Evolutionary conservation across 202 grass and related monocot genomes (phyloP), one percentile per base, ranked within the genome.

Genomic region (Tripidium arundinaceum): DNA sequence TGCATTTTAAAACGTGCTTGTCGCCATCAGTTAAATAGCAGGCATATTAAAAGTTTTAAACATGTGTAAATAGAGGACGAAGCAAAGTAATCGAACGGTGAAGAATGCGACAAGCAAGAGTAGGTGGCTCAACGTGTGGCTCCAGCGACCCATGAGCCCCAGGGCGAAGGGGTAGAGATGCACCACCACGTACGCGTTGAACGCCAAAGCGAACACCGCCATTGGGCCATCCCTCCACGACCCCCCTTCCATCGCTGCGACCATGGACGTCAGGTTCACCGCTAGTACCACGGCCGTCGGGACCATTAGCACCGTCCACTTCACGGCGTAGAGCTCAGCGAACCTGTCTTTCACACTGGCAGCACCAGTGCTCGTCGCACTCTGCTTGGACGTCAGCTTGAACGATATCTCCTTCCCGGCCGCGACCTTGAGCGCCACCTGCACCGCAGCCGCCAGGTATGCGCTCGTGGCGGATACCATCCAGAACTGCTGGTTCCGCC

Each of bases 401-500:
- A 84, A 89, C 3, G 42, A 80, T 12, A 92, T 84, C 47, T 93
- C 81, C 47, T 79, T 78, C 28, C 90, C 80, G 0, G 45, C 74
- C 1, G 39, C 31, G 26, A 89, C 43, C 79, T 86, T 93, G 21
- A 89, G 47, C 57, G 86, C 69, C 58, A 83, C 89, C 43, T 88
- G 89, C 72, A 39, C 38, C 36, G 85, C 87, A 31, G 90, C 90
- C 2, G 78, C 87, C 41, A 86, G 76, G 82, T 95, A 91, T 2
- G 85, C 89, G 50, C 85, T 80, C 33, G 89, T 83, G 72, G 89
- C 87, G 16, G 85, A 88, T 21, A 92, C 79, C 76, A 88, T 91
- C 89, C 93, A 90, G 86, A 95, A 95, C 78, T 92, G 93, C 83
- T 92, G 79, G 72, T 95, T 95, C 11, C 93, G 82, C 85, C 89